Base-by-base conservation (phyloP, 805 yeast species). In the Lipomyces kockii region DNA sequence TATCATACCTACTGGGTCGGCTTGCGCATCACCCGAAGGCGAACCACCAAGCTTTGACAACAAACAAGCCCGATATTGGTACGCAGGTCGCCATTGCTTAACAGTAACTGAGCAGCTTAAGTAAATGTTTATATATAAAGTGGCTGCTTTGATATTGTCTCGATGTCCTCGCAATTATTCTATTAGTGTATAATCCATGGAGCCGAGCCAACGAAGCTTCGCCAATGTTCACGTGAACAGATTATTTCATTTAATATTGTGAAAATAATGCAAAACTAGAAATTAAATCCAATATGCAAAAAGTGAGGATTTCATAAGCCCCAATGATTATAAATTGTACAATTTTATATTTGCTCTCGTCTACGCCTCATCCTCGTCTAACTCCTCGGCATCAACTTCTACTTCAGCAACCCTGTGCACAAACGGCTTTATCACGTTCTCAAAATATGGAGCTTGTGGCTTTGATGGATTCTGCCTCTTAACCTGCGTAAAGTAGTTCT, bases 401-500 rank as follows among this genome's bases (percentile, higher is more conserved):
- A 66, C 74, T 35, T 69, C 77, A 37, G 62, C 73, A 51, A 62
- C 71, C 51, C 82, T 70, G 65, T 68, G 61, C 63, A 79, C 74
- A 71, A 79, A 77, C 3, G 82, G 82, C 72, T 75, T 72, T 69
- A 79, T 75, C 20, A 71, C 68, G 8, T 65, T 71, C 20, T 75
- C 81, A 39, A 85, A 80, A 76, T 88, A 88, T n/a, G 87, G 85
- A 14, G 94, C 89, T 74, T 88, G 86, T 69, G 85, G 81, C 14
- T 77, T 77, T 37, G 74, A 71, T 8, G 79, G 76, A 60, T 80
- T 76, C 20, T 87, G 86, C 65, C 87, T 86, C 74, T 85, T 86
- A 67, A 88, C 89, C 64, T 82, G 80, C 32, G 75, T 79, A 76
- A 88, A 89, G 80, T 92, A 92, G 77, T 90, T 87, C 75, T 87